phyloP scores from a whole-genome alignment of 352 stramenopile species.

The Phytopythium vexans region DNA sequence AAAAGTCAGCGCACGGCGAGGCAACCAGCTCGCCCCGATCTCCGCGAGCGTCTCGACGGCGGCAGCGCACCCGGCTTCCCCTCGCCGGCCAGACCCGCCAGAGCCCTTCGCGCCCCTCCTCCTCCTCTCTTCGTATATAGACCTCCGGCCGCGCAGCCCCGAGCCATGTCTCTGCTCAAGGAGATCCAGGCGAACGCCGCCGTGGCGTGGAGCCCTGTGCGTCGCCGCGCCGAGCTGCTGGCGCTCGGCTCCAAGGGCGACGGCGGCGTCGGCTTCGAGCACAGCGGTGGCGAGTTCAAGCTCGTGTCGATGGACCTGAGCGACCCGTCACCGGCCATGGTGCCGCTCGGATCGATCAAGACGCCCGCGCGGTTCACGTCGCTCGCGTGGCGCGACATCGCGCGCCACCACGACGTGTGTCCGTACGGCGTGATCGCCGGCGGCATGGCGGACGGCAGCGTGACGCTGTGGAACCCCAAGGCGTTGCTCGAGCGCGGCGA shows the following conservation, averaged over 20 bases:
- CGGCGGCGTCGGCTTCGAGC: constrained; percentile 95
- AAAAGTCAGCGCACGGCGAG: constrained; percentile 1
- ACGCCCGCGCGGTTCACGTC: constrained; percentile 92
- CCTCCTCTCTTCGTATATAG: too few species aligned
- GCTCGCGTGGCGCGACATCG: constrained; percentile 91
- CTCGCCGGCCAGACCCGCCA: constrained; percentile 7
- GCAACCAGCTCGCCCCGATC: constrained; percentile 2
- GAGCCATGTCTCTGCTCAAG: constrained; percentile 86
- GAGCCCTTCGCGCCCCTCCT: background rate
- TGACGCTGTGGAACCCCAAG: constrained; percentile 96
- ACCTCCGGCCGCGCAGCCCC: too few species aligned
- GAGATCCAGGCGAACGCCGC: constrained; percentile 88
- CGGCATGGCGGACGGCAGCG: constrained; percentile 95
- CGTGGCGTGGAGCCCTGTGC: constrained; percentile 86
- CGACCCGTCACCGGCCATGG: constrained; percentile 59
- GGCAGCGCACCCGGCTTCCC: constrained; percentile 21
- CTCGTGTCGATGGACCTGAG: constrained; percentile 93
- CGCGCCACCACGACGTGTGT: constrained; percentile 68
- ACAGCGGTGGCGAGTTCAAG: constrained; percentile 97
- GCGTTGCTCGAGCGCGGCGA: constrained; percentile 73
- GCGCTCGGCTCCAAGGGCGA: constrained; percentile 93
- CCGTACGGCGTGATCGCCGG: constrained; percentile 93
- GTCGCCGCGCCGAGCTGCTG: constrained; percentile 70
- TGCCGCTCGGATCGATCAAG: constrained; percentile 86
- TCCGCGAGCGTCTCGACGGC: constrained; percentile 10